phyloP scores from a whole-genome alignment of 2,329 filamentous ascomycete species.

The Sarocladium kiliense region DNA sequence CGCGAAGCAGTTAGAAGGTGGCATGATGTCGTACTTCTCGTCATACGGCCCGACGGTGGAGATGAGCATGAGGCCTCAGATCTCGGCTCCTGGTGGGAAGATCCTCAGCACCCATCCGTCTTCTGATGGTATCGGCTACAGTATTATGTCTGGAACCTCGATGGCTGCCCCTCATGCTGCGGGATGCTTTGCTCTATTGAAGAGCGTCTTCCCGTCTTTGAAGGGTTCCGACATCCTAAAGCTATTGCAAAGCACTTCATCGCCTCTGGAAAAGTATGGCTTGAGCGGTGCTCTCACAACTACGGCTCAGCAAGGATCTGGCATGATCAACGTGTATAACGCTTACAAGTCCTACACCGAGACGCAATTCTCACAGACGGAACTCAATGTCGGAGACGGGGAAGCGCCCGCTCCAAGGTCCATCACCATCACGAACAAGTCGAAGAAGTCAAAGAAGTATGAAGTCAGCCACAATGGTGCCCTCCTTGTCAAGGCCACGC shows the following conservation, averaged over 20 bases:
- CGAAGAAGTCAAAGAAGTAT: not conserved
- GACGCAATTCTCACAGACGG: not conserved
- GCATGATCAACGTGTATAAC: not conserved
- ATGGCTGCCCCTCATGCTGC: slow-evolving; percentile 56
- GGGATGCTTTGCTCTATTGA: slow-evolving; percentile 47
- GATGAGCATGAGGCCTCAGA: slow-evolving; percentile 38
- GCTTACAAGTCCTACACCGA: not conserved
- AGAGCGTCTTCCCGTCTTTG: not conserved
- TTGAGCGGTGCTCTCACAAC: not conserved
- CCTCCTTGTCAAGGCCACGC: not conserved
- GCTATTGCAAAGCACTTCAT: not conserved
- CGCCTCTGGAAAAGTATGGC: not conserved
- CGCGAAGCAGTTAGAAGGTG: not conserved
- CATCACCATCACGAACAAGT: not conserved
- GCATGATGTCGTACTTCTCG: not conserved
- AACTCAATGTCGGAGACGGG: not conserved
- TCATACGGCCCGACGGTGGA: not conserved
- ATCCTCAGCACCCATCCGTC: slow-evolving; percentile 53
- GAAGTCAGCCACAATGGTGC: not conserved
- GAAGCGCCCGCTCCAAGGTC: not conserved
- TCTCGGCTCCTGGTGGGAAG: slow-evolving; percentile 48
- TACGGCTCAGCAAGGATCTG: not conserved
- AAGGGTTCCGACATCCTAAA: not conserved
- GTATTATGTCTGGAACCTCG: slow-evolving; percentile 50
- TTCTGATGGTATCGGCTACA: slow-evolving; percentile 38